Evolutionary conservation across 148 eudicot genomes (phyloP).

Genomic region (Dianthus caryophyllus): DNA sequence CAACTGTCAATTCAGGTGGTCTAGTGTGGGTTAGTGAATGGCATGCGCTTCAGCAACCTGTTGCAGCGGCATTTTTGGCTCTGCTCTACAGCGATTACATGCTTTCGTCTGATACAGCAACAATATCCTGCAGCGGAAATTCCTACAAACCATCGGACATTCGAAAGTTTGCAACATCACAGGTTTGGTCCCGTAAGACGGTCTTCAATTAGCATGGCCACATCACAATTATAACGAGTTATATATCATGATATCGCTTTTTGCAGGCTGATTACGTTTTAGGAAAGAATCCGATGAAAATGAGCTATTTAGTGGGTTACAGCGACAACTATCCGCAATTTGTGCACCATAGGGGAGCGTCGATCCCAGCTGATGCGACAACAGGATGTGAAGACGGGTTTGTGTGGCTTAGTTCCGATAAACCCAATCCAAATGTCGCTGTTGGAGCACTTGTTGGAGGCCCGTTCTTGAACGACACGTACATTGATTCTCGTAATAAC

Average conservation of each 20-base stretch:
- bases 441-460: constrained; percentile 85
- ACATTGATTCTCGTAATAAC: constrained; percentile 63
- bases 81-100: constrained; percentile 81
- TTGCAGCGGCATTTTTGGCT: constrained; percentile 86
- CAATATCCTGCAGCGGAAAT: constrained; percentile 47
- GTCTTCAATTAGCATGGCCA: too few species aligned
- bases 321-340: constrained; percentile 71
- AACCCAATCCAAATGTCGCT: constrained; percentile 82
- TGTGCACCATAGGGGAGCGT: constrained; percentile 94
- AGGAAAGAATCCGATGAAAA: constrained; percentile 76
- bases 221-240: too few species aligned
- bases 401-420: constrained; percentile 47
- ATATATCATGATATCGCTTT: neutral
- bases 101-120: constrained; percentile 61
- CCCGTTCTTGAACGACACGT: constrained; percentile 67
- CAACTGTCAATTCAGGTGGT: constrained; percentile 49
- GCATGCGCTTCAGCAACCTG: constrained; percentile 84
- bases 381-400: constrained; percentile 64
- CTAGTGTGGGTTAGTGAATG: constrained; percentile 88
- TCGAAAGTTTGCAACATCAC: constrained; percentile 74
- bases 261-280: constrained; percentile 71
- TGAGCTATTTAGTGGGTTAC: constrained; percentile 84
- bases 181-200: constrained; percentile 38
- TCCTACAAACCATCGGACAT: constrained; percentile 57
- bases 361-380: constrained; percentile 60